These are phyloP conservation scores for Huntiella decipiens DNA, from an alignment of 2,329 filamentous ascomycete genomes.

Conservation along the genomic window DNA sequence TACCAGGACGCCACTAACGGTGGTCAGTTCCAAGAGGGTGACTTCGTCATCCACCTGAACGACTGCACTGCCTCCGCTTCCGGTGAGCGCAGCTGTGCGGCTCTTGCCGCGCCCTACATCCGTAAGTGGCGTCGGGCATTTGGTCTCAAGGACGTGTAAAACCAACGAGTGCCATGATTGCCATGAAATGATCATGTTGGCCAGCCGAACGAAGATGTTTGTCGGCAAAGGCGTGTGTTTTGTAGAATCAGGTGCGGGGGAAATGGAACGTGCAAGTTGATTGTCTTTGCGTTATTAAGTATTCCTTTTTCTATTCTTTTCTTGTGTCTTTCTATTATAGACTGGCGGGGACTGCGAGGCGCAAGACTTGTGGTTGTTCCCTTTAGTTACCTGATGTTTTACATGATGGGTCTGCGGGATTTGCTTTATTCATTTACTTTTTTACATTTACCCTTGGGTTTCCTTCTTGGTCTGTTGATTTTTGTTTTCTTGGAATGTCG, in stretches of 20 bases:
- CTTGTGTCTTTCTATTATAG: neutral
- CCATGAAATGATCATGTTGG: too few species aligned
- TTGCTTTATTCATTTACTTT: neutral
- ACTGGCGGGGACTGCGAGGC: neutral
- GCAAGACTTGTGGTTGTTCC: too few species aligned
- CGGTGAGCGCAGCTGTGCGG: constrained; percentile 44
- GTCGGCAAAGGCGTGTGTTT: too few species aligned
- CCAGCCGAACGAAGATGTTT: too few species aligned
- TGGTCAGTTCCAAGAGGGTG: constrained; percentile 58
- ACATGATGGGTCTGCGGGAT: too few species aligned
- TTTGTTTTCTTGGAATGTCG: neutral
- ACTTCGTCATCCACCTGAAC: constrained; percentile 64
- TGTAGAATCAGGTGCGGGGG: too few species aligned
- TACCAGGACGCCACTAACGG: constrained; percentile 43
- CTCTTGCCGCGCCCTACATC: constrained; percentile 41
- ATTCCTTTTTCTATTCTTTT: constrained; percentile 2
- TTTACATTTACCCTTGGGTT: neutral
- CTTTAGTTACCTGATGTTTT: too few species aligned
- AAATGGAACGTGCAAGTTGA: neutral
- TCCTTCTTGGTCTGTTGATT: neutral
- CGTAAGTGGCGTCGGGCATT: constrained; percentile 28
- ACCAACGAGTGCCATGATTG: too few species aligned
- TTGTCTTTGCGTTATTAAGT: constrained; percentile 1
- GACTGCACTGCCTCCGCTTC: constrained; percentile 39
- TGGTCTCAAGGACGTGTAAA: constrained; percentile 22